Conservation (phyloP, 805 yeast genomes). For the Lipomyces yamadae region DNA sequence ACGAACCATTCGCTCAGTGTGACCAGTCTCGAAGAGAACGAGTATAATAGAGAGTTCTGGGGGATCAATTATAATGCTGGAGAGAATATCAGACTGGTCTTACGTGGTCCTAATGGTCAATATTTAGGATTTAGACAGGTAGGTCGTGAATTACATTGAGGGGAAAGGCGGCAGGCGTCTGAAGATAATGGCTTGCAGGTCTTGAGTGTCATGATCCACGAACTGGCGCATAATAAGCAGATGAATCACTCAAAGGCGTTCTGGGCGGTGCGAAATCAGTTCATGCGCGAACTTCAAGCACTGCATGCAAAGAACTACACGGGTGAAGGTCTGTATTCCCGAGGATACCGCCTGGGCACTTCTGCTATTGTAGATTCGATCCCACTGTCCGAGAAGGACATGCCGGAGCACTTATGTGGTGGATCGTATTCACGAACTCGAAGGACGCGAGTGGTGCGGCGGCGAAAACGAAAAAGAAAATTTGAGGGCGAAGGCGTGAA, state of each 20-base stretch:
- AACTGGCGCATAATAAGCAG: conserved; percentile 37
- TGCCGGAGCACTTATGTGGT: conserved; percentile 36
- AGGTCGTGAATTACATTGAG: not conserved
- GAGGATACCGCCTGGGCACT: conserved; percentile 29
- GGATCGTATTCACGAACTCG: conserved; percentile 31
- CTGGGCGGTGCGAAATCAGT: conserved; percentile 33
- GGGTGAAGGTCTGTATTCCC: conserved; percentile 38
- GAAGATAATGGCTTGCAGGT: conserved; percentile 19
- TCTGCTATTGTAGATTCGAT: conserved; percentile 27
- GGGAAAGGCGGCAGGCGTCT: not conserved
- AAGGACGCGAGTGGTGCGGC: conserved; percentile 23
- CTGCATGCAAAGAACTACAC: conserved; percentile 35
- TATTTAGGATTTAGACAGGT: conserved; percentile 33
- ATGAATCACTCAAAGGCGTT: conserved; percentile 37
- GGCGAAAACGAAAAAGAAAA: conserved; percentile 23
- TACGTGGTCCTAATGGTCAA: conserved; percentile 32
- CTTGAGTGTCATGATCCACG: conserved; percentile 38
- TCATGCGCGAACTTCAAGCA: conserved; percentile 31
- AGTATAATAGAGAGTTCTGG: conserved; percentile 35
- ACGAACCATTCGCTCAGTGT: conserved; percentile 31
- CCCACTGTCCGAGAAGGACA: conserved; percentile 25
- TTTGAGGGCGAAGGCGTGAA: conserved; percentile 34
- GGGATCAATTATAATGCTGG: conserved; percentile 39
- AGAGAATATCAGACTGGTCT: conserved; percentile 34
- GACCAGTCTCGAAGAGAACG: conserved; percentile 35